These are phyloP conservation scores for Albizia julibrissin DNA, from an alignment of 306 rosid genomes.

Conservation along the genomic window DNA sequence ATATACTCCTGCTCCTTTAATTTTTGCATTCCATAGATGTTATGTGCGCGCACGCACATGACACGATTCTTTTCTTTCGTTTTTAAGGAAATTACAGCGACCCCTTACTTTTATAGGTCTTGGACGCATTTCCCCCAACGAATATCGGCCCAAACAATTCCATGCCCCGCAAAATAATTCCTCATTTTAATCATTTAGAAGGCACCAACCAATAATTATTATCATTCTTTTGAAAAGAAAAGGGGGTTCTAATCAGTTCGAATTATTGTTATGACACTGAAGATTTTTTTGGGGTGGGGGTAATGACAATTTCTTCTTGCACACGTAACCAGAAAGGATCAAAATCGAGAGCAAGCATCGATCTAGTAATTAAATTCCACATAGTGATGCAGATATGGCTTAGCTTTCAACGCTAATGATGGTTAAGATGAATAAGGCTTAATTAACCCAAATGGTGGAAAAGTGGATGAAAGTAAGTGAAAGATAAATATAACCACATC, in stretches of 20 bases:
- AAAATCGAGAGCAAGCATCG: background rate
- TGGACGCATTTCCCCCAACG: constrained; percentile 21
- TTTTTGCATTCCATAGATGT: constrained; percentile 27
- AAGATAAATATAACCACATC: background rate
- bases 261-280: constrained; percentile 31
- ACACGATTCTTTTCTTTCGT: constrained; percentile 24
- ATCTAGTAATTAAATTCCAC: constrained; percentile 34
- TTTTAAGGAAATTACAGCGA: constrained; percentile 18
- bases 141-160: constrained; percentile 14
- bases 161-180: constrained; percentile 30
- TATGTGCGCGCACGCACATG: constrained; percentile 17
- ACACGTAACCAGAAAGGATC: constrained; percentile 24
- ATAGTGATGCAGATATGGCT: constrained; percentile 25
- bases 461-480: constrained; percentile 7
- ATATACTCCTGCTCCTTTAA: background rate
- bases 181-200: constrained; percentile 29
- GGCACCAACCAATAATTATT: constrained; percentile 18
- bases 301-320: background rate
- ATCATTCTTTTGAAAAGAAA: background rate
- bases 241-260: background rate
- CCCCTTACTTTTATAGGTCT: constrained; percentile 2
- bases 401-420: constrained; percentile 32
- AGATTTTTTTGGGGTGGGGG: background rate
- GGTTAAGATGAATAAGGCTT: background rate
- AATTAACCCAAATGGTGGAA: background rate